Percentiles rank a stretch among this genome's conserved stretches.
Conservation (phyloP, 192 early-diverging fungal species). For the Linnemannia elongata region DNA sequence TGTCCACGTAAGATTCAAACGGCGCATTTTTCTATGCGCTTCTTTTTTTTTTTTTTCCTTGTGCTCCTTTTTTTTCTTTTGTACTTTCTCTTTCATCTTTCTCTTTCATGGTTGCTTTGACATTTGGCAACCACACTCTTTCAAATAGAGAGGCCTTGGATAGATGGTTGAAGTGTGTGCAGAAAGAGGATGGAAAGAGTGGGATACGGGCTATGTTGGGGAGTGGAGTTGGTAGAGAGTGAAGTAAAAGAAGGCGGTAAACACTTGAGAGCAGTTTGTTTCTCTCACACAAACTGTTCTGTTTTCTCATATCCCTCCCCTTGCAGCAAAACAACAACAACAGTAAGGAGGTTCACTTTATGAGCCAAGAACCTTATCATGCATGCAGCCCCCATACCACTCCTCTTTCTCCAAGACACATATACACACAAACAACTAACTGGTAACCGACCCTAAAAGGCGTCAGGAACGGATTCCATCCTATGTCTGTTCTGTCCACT, state of each 20-base stretch:
- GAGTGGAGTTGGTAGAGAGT: neutral
- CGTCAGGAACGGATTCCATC: neutral
- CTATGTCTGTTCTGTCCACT: neutral
- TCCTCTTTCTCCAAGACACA: neutral
- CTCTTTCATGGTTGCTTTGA: neutral
- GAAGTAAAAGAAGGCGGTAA: neutral
- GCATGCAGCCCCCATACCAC: neutral
- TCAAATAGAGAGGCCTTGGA: no score
- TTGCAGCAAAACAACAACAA: neutral
- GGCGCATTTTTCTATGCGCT: neutral
- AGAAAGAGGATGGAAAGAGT: neutral
- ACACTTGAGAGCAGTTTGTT: neutral
- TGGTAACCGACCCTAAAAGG: neutral
- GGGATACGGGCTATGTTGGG: neutral
- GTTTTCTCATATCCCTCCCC: neutral
- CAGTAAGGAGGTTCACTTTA: neutral
- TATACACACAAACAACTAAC: no score
- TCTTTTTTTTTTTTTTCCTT: neutral
- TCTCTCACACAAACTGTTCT: neutral
- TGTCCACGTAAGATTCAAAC: neutral
- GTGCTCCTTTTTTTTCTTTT: neutral
- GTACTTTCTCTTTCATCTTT: neutral
- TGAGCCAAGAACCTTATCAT: slow-evolving; percentile 5
- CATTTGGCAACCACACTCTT: no score
- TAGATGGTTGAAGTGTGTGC: no score